phyloP scores from a whole-genome alignment of 805 yeast species.

The Wickerhamiella qilinensis region DNA sequence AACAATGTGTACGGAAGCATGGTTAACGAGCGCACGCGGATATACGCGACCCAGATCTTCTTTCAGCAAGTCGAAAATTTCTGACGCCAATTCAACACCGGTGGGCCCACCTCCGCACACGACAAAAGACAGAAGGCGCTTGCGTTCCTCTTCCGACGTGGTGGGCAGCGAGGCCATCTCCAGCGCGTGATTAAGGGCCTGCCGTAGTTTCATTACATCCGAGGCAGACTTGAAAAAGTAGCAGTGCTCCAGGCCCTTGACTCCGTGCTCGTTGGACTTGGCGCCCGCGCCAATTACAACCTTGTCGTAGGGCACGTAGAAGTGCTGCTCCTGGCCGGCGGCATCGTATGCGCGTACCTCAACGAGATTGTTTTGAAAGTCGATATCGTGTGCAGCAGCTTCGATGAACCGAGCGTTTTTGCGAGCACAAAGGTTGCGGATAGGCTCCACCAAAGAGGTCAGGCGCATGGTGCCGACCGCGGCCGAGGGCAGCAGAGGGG shows the following conservation, averaged over 20 bases:
- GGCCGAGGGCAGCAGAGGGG: constrained; percentile 54
- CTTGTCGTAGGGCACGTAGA: constrained; percentile 58
- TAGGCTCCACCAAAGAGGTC: constrained; percentile 47
- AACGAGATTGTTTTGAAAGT: constrained; percentile 37
- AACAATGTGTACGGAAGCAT: constrained; percentile 49
- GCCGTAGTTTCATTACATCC: constrained; percentile 42
- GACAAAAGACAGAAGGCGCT: constrained; percentile 42
- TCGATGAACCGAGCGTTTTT: constrained; percentile 47
- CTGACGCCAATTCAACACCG: constrained; percentile 62
- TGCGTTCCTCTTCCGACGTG: constrained; percentile 45
- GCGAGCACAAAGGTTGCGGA: constrained; percentile 36
- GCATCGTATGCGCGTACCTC: constrained; percentile 34
- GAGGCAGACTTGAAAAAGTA: constrained; percentile 48
- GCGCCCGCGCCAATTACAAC: constrained; percentile 56
- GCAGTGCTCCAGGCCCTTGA: constrained; percentile 48
- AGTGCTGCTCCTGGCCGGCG: constrained; percentile 26
- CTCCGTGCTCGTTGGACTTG: constrained; percentile 53
- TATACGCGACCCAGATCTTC: constrained; percentile 43
- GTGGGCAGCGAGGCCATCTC: constrained; percentile 54
- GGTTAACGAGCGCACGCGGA: constrained; percentile 45
- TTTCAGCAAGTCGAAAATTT: constrained; percentile 46
- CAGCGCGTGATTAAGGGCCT: constrained; percentile 36
- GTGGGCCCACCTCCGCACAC: constrained; percentile 68
- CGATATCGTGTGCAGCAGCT: constrained; percentile 44
- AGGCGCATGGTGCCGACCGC: constrained; percentile 57